phyloP scores from a whole-genome alignment of 176 grass and related monocot species.

The Phyllostachys edulis region DNA sequence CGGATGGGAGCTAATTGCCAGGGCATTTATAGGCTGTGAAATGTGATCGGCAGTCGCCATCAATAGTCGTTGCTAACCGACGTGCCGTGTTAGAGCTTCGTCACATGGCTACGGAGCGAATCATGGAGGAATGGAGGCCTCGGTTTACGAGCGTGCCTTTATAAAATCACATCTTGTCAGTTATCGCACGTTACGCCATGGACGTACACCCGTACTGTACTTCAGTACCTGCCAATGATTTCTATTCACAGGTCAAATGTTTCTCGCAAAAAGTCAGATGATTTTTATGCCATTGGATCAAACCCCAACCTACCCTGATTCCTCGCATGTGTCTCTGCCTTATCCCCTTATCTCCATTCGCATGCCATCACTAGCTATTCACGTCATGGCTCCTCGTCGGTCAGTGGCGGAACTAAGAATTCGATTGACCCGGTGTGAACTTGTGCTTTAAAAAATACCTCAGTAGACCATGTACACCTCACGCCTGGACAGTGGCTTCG shows the following conservation, averaged over 20 bases:
- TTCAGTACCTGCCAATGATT: slow-evolving; percentile 12
- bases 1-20: background rate
- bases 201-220: slow-evolving; percentile 30
- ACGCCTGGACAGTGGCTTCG: too few relatives aligned
- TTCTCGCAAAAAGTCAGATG: background rate
- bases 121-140: slow-evolving; percentile 21
- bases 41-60: background rate
- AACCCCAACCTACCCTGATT: background rate
- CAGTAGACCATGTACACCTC: too few relatives aligned
- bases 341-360: background rate
- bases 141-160: slow-evolving; percentile 27
- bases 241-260: background rate
- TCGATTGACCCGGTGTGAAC: too few relatives aligned
- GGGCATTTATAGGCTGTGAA: slow-evolving; percentile 40
- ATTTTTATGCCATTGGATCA: background rate
- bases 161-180: slow-evolving; percentile 26
- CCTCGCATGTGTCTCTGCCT: background rate
- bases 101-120: slow-evolving; percentile 47
- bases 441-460: too few relatives aligned
- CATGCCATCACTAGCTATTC: too few relatives aligned
- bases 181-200: slow-evolving; percentile 4
- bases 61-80: slow-evolving; percentile 13
- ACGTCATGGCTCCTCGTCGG: too few relatives aligned
- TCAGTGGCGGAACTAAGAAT: too few relatives aligned
- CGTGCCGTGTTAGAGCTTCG: slow-evolving; percentile 7